These are phyloP conservation scores for Monosporascus cannonballus DNA, from an alignment of 2,329 filamentous ascomycete species.

Conservation along the genomic window DNA sequence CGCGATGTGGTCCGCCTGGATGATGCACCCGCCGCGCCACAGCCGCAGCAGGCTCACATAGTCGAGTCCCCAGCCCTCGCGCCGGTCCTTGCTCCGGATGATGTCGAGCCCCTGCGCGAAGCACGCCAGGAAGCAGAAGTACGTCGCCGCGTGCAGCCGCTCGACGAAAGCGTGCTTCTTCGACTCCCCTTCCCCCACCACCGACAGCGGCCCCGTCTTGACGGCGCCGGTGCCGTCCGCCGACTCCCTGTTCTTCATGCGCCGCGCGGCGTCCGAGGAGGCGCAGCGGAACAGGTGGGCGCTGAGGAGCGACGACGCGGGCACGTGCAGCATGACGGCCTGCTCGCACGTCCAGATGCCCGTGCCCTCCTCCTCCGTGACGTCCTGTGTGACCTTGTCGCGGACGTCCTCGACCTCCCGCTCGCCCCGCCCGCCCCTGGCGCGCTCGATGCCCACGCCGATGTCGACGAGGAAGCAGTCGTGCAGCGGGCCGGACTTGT, in stretches of 20 bases:
- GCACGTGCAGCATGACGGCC: constrained; percentile 54
- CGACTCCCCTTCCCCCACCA: constrained; percentile 18
- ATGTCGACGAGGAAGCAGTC: constrained; percentile 60
- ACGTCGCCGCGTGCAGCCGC: constrained; percentile 54
- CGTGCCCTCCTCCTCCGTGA: constrained; percentile 60
- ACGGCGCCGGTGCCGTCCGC: constrained; percentile 25
- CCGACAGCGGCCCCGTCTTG: constrained; percentile 14
- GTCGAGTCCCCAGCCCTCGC: constrained; percentile 54
- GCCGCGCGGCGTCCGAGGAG: constrained; percentile 53
- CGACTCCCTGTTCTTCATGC: constrained; percentile 44
- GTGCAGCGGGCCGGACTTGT: constrained; percentile 46
- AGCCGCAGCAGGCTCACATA: constrained; percentile 49
- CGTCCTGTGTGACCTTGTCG: constrained; percentile 67
- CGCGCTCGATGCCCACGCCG: constrained; percentile 53
- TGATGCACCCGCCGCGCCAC: constrained; percentile 67
- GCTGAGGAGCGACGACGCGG: constrained; percentile 56
- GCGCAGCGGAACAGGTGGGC: constrained; percentile 59
- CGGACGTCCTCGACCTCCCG: constrained; percentile 56
- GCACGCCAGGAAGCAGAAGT: constrained; percentile 53
- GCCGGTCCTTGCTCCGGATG: constrained; percentile 50
- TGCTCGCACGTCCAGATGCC: constrained; percentile 61
- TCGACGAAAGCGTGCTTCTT: constrained; percentile 43
- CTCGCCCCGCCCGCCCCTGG: constrained; percentile 34
- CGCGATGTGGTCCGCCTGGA: constrained; percentile 59
- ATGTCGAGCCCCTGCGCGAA: constrained; percentile 63